A percentile compares a stretch with the other conserved stretches of the same genome.
These are phyloP conservation scores for Hypoxylon intermedium DNA, from an alignment of 495 filamentous ascomycete species.

Conservation along the genomic window DNA sequence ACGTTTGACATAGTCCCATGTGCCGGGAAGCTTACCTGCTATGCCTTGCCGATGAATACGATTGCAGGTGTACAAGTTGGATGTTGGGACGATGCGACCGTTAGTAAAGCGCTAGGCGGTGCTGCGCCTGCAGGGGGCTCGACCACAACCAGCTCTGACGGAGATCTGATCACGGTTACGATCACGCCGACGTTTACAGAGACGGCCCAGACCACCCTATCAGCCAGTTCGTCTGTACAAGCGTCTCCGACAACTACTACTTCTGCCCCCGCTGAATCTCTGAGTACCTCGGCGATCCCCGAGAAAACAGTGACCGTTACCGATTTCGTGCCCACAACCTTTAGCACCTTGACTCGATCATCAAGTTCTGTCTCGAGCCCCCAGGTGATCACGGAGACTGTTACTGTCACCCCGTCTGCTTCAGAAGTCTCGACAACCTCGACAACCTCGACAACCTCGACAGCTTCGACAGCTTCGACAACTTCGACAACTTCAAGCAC, in stretches of 20 bases:
- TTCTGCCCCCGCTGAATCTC: slow-evolving; percentile 5
- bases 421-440: not conserved
- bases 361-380: slow-evolving; percentile 17
- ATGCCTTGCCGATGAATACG: slow-evolving; percentile 52
- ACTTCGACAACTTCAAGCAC: slow-evolving; percentile 3
- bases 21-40: slow-evolving; percentile 42
- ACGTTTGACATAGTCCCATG: slow-evolving; percentile 45
- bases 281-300: not conserved
- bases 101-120: slow-evolving; percentile 38
- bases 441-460: not conserved
- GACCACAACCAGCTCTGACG: slow-evolving; percentile 6
- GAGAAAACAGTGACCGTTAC: slow-evolving; percentile 30
- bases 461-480: not conserved
- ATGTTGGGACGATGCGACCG: slow-evolving; percentile 44
- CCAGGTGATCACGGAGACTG: slow-evolving; percentile 20
- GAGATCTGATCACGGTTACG: slow-evolving; percentile 14
- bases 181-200: slow-evolving; percentile 30
- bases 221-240: slow-evolving; percentile 2
- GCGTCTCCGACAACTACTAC: not conserved
- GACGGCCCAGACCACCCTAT: slow-evolving; percentile 28
- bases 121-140: slow-evolving; percentile 8
- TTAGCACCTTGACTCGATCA: slow-evolving; percentile 26
- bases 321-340: slow-evolving; percentile 22
- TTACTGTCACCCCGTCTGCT: slow-evolving; percentile 25
- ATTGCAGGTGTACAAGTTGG: slow-evolving; percentile 45